These are phyloP conservation scores for Pleomassaria siparia DNA, from an alignment of 2,329 filamentous ascomycete species.

Conservation along the genomic window DNA sequence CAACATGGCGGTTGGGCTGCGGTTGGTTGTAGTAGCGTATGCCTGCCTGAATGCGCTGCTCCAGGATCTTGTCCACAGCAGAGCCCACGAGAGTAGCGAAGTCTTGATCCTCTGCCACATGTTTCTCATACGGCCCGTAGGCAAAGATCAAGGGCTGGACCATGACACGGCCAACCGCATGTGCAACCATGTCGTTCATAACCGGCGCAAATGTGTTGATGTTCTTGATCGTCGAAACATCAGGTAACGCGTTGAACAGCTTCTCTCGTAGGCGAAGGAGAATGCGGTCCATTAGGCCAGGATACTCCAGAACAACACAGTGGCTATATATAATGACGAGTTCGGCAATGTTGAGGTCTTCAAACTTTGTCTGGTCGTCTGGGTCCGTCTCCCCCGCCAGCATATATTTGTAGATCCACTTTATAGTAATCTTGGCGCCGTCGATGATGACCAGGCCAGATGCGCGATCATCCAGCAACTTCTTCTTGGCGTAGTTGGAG, in stretches of 20 bases:
- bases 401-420: conserved; percentile 29
- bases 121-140: conserved; percentile 14
- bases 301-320: conserved; percentile 18
- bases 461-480: conserved; percentile 9
- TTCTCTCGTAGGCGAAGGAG: conserved; percentile 10
- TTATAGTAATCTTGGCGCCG: conserved; percentile 15
- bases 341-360: conserved; percentile 9
- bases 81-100: conserved; percentile 7
- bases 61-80: conserved; percentile 6
- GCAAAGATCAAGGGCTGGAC: conserved; percentile 14
- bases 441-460: conserved; percentile 13
- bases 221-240: conserved; percentile 9
- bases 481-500: conserved; percentile 17
- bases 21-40: conserved; percentile 9
- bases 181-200: conserved; percentile 5
- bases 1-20: background rate
- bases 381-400: conserved; percentile 18
- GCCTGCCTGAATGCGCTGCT: conserved; percentile 7
- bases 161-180: conserved; percentile 9
- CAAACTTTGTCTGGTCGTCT: conserved; percentile 8
- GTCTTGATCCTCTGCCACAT: conserved; percentile 4
- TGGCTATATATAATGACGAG: conserved; percentile 20
- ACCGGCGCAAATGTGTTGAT: conserved; percentile 12
- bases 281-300: conserved; percentile 9
- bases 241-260: conserved; percentile 6